Evolutionary conservation across 2,329 filamentous ascomycete species (phyloP).

Genomic region (Plenodomus tracheiphilus): DNA sequence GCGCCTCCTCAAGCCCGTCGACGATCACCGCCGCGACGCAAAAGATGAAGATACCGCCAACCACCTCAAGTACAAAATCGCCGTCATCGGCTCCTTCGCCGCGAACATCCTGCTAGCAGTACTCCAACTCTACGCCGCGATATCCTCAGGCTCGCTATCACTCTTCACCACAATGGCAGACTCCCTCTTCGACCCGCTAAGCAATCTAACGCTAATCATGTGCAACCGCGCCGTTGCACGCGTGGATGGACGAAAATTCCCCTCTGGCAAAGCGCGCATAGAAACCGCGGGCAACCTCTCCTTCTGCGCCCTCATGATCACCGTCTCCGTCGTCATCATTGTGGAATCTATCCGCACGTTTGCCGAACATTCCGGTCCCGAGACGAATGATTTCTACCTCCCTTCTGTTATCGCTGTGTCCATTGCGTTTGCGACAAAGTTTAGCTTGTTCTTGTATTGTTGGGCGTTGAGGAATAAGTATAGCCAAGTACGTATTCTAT

Average conservation of each 20-base stretch:
- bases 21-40: constrained; percentile 83
- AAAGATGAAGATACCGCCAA: constrained; percentile 80
- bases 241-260: constrained; percentile 84
- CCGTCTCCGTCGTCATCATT: constrained; percentile 89
- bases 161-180: constrained; percentile 98
- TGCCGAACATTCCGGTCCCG: constrained; percentile 49
- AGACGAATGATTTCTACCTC: constrained; percentile 69
- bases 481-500: constrained; percentile 86
- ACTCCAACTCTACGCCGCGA: constrained; percentile 86
- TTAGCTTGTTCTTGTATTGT: constrained; percentile 85
- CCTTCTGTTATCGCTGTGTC: constrained; percentile 83
- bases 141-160: constrained; percentile 85
- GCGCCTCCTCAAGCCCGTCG: constrained; percentile 86
- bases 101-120: constrained; percentile 80
- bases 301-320: constrained; percentile 95
- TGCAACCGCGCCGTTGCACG: constrained; percentile 85
- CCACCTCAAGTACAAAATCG: constrained; percentile 73
- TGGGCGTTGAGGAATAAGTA: constrained; percentile 90
- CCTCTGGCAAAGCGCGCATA: constrained; percentile 88
- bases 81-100: constrained; percentile 68
- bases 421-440: constrained; percentile 82
- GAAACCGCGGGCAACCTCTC: constrained; percentile 95
- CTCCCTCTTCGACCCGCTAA: constrained; percentile 88
- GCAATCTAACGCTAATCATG: constrained; percentile 83
- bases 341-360: constrained; percentile 81